These are phyloP conservation scores for Sanghuangporus baumii DNA, from an alignment of 1,284 basidiomycete genomes.

Conservation along the genomic window DNA sequence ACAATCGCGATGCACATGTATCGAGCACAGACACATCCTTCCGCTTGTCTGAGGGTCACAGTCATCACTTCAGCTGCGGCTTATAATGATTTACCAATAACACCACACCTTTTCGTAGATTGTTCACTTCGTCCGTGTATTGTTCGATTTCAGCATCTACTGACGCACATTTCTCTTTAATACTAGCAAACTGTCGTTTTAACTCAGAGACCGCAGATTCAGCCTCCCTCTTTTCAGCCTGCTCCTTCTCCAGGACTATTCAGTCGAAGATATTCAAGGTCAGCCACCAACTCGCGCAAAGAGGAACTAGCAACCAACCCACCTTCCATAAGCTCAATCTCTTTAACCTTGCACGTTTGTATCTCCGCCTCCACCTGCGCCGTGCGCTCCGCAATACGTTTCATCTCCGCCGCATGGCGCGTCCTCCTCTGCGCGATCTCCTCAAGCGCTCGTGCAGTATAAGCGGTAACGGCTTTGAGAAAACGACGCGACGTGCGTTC, in stretches of 20 bases:
- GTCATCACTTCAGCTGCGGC: not conserved
- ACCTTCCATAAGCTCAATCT: slow-evolving; percentile 69
- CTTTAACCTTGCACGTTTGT: slow-evolving; percentile 62
- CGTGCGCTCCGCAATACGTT: slow-evolving; percentile 49
- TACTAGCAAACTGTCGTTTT: slow-evolving; percentile 53
- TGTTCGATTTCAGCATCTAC: slow-evolving; percentile 68
- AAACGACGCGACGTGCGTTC: slow-evolving; percentile 64
- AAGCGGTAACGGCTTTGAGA: slow-evolving; percentile 59
- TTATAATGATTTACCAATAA: slow-evolving; percentile 12
- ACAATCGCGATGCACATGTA: slow-evolving; percentile 48
- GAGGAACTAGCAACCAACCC: not conserved
- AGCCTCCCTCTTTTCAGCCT: slow-evolving; percentile 62
- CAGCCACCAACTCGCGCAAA: not conserved
- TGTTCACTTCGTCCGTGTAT: slow-evolving; percentile 49
- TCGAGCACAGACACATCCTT: slow-evolving; percentile 59
- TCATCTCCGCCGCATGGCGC: slow-evolving; percentile 52
- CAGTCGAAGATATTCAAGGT: not conserved
- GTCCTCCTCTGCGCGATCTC: slow-evolving; percentile 58
- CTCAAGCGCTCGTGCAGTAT: slow-evolving; percentile 58
- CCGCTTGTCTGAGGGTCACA: slow-evolving; percentile 50
- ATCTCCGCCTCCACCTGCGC: slow-evolving; percentile 59
- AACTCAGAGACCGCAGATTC: slow-evolving; percentile 56
- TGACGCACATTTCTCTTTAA: slow-evolving; percentile 51
- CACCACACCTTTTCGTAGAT: slow-evolving; percentile 53
- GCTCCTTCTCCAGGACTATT: slow-evolving; percentile 61